Base-by-base conservation (phyloP, 192 early-diverging fungal genomes). In the Diversispora eburnea region DNA sequence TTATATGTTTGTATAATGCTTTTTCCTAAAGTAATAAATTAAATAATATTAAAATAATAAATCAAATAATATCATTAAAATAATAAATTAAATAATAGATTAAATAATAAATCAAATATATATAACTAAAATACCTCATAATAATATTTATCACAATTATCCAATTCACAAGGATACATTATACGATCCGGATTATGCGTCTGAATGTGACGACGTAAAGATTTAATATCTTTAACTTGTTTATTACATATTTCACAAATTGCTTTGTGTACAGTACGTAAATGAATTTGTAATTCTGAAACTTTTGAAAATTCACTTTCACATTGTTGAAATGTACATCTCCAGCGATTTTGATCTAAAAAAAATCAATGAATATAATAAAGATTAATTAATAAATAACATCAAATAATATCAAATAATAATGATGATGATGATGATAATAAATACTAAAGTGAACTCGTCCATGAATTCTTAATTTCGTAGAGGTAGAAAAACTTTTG, bases 81-180 rank as follows among this genome's bases (percentile, higher is more conserved):
- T 33, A 5, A 52, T 54, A 42, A 8, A 4, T 12, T 8, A 25
- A 52, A 54, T 19, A 33, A 33, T 33, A n/a, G n/a, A 33, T 33
- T 33, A 33, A 33, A 33, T 33, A 33, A 33, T 33, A 2, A 33
- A 33, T 33, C 2, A 33, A 33, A 33, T 33, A 0, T 33, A 33
- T 33, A 33, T 33, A 45, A 10, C 9, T 9, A 17, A 8, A 56
- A n/a, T 51, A 72, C 70, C 45, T 58, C 61, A 13, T 25, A 22
- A 72, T 33, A 72, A 62, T 72, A 60, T 49, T 56, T 56, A n/a
- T 72, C 70, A 61, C 70, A 72, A n/a, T 39, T 58, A 33, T 72
- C 46, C 70, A 56, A 72, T 19, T 60, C 58, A 51, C 57, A 72
- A 49, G 70, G 47, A 61, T 48, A 61, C 8, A 72, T 22, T 46